Conservation (phyloP, 805 yeast genomes). For the Candida chilensis region DNA sequence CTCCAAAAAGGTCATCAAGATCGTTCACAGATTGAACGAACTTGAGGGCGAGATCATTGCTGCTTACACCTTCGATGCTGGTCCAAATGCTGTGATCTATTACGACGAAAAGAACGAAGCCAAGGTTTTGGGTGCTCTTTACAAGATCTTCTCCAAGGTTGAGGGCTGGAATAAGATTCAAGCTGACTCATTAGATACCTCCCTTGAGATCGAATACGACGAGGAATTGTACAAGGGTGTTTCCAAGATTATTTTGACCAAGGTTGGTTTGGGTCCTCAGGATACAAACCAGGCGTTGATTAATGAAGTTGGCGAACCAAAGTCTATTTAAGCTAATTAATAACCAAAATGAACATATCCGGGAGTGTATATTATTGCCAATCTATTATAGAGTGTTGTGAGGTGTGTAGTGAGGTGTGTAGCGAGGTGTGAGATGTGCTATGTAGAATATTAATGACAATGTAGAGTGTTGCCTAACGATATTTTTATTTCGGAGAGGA, state of each 20-base stretch:
- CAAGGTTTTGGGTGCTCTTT: conserved; percentile 62
- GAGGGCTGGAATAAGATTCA: conserved; percentile 56
- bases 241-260: conserved; percentile 73
- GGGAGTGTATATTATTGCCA: too few species aligned
- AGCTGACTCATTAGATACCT: conserved; percentile 6
- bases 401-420: too few species aligned
- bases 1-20: conserved; percentile 71
- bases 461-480: too few species aligned
- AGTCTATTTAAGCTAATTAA: too few species aligned
- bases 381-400: too few species aligned
- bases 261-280: conserved; percentile 85
- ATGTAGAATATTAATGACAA: too few species aligned
- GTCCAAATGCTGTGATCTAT: conserved; percentile 96
- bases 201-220: conserved; percentile 27
- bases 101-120: conserved; percentile 70
- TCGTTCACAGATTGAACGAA: conserved; percentile 72
- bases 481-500: too few species aligned
- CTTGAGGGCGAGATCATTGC: conserved; percentile 63
- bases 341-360: too few species aligned
- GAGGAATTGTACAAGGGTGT: conserved; percentile 59
- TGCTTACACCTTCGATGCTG: conserved; percentile 98
- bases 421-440: too few species aligned
- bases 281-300: conserved; percentile 47
- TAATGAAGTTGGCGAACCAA: too few species aligned
- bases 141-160: conserved; percentile 47